These are phyloP conservation scores for Whalleya microplaca DNA, from an alignment of 2,329 filamentous ascomycete species.

Conservation along the genomic window DNA sequence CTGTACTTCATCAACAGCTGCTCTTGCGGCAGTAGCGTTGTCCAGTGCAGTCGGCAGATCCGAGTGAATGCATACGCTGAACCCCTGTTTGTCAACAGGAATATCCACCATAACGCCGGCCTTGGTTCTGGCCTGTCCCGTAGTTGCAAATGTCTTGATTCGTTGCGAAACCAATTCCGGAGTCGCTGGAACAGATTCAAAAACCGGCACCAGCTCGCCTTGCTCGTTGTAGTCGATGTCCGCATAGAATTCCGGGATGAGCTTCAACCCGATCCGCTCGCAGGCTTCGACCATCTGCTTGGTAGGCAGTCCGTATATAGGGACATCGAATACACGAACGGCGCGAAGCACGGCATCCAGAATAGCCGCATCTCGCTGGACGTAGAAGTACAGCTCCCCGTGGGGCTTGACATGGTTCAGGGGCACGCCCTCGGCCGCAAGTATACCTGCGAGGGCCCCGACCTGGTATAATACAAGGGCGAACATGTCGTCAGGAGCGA, in stretches of 20 bases:
- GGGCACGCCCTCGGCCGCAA: slow-evolving; percentile 57
- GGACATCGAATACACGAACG: slow-evolving; percentile 32
- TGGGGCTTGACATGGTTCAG: slow-evolving; percentile 68
- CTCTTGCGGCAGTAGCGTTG: slow-evolving; percentile 30
- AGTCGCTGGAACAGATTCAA: slow-evolving; percentile 22
- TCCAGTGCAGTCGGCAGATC: slow-evolving; percentile 35
- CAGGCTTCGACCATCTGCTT: slow-evolving; percentile 27
- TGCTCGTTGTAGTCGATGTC: slow-evolving; percentile 29
- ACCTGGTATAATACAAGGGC: slow-evolving; percentile 65
- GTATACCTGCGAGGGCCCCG: slow-evolving; percentile 62
- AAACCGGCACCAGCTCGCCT: slow-evolving; percentile 26
- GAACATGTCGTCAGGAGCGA: slow-evolving; percentile 59
- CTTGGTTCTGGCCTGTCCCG: slow-evolving; percentile 22
- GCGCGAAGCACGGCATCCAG: slow-evolving; percentile 36
- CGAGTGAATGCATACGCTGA: slow-evolving; percentile 37
- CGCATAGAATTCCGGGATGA: slow-evolving; percentile 26
- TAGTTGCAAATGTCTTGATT: slow-evolving; percentile 17
- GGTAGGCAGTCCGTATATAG: slow-evolving; percentile 33
- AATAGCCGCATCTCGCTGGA: slow-evolving; percentile 34
- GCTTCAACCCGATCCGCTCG: slow-evolving; percentile 27
- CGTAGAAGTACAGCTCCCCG: slow-evolving; percentile 55
- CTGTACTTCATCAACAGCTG: slow-evolving; percentile 23
- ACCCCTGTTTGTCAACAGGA: slow-evolving; percentile 29
- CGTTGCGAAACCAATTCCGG: slow-evolving; percentile 25
- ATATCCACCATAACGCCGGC: slow-evolving; percentile 24